Evolutionary conservation across 331 rosid species (phyloP), one percentile per base, ranked within the genome.

Genomic region (Dryas integrifolia): DNA sequence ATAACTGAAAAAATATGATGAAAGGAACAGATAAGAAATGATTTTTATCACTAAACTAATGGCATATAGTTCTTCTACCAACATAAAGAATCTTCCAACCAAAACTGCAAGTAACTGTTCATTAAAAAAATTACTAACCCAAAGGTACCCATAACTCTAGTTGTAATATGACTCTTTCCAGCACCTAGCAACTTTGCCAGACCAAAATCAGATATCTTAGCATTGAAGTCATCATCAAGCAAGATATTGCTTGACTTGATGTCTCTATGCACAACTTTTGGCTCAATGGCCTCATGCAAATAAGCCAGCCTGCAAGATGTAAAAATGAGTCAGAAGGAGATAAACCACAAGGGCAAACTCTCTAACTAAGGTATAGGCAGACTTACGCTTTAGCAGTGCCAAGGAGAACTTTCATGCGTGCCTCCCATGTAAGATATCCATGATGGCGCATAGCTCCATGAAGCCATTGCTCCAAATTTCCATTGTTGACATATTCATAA

Each of bases 91-190:
- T 35, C 30, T 56, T 52, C 51, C 8, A 57, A 58, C 5, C 16
- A 58, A 39, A 58, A 21, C 4, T 16, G 47, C 30, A 52, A 7
- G 67, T 52, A 74, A 72, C 43, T 68, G 59, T 2, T 14, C 4
- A 45, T 39, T 16, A 51, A 26, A 72, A 72, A 35, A 73, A 39
- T 9, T 58, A 78, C 96, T 88, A 76, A 92, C 98, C 98, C 98
- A 39, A 92, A 92, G 78, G 98, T 92, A 58, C 98, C 98, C 98
- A 92, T 92, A 70, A 92, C 96, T 78, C 98, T 85, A 76, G 98
- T 92, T 55, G 96, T 92, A 67, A 92, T 87, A 76, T 89, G 87
- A 75, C 98, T 92, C 82, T 85, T 89, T 69, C 98, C 96, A 16
- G 95, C 87, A 72, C 92, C 90, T 18, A 92, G 84, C 83, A 92